Base-by-base conservation (phyloP, 306 rosid genomes). In the Phaseolus lunatus region DNA sequence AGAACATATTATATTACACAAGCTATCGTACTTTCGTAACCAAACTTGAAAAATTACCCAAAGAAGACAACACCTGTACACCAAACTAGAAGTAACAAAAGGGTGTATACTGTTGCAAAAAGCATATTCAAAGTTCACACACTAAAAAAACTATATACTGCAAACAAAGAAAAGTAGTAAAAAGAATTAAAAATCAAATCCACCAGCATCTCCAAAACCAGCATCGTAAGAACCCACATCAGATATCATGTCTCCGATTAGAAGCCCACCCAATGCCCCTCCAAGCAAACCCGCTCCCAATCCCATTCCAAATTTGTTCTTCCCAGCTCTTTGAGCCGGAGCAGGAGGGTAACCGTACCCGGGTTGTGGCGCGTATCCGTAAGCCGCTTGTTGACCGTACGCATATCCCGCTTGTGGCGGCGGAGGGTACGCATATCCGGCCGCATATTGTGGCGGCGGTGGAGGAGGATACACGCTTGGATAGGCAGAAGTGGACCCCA, bases 211-310 rank as follows among this genome's bases (percentile, higher is more conserved):
- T 13, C 37, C 76, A n/a, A 71, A 74, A 9, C 87, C 84, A 2
- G 35, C 35, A 31, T 31, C 35, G 7, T 31, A 31, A 31, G 35
- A 31, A 20, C 76, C 66, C 59, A 41, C 88, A 53, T 88, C 92
- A 41, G 91, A 89, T 5, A 85, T 81, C 84, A 91, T 52, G 33
- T 91, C 90, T 26, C 96, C 96, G 9, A 93, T 87, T 67, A 93
- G 24, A 54, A 89, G 37, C 62, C 98, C 93, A 44, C 98, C 96
- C 9, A 91, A 29, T n/a, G 82, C 64, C 23, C 98, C 98, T 0
- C 93, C 98, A 4, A 84, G 35, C 85, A 93, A 76, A 4, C 97
- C 98, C 23, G 91, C 96, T 31, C 97, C 93, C 73, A 91, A 26
- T 9, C 92, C 95, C 88, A 89, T 83, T 29, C 93, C 92, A 41